A percentile compares a stretch with the other conserved stretches of the same genome.
phyloP scores from a whole-genome alignment of 495 filamentous ascomycete genomes.

The Extremus antarcticus region DNA sequence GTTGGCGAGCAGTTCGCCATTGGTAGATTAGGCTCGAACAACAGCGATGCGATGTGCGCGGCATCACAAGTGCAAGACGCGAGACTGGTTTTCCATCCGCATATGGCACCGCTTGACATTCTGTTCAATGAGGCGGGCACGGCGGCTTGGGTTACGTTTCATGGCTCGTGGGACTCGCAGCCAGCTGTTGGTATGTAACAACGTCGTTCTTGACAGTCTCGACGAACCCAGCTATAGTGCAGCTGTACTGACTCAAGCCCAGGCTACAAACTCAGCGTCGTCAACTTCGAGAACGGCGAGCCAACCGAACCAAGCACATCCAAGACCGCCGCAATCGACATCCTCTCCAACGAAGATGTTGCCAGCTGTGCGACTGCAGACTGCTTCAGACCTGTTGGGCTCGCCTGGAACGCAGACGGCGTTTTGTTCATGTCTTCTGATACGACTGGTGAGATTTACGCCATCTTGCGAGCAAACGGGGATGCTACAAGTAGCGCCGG shows the following conservation, averaged over 20 bases:
- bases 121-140: constrained; percentile 29
- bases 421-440: constrained; percentile 41
- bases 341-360: constrained; percentile 37
- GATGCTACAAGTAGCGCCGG: constrained; percentile 8
- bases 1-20: constrained; percentile 43
- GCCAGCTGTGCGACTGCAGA: constrained; percentile 26
- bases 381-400: constrained; percentile 42
- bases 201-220: not conserved
- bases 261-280: constrained; percentile 39
- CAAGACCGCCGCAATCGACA: constrained; percentile 33
- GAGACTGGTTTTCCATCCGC: constrained; percentile 29
- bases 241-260: not conserved
- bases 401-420: constrained; percentile 38
- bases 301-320: constrained; percentile 33
- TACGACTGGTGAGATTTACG: constrained; percentile 39
- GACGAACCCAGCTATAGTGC: not conserved
- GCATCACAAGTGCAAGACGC: constrained; percentile 15
- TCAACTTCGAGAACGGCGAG: constrained; percentile 36
- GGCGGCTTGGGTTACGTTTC: constrained; percentile 34
- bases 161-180: constrained; percentile 28
- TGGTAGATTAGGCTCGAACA: constrained; percentile 23
- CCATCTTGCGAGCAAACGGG: constrained; percentile 33
- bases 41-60: constrained; percentile 29
- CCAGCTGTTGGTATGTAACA: constrained; percentile 7
- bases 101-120: constrained; percentile 33